phyloP scores from a whole-genome alignment of 768 basidiomycete genomes.

The Fistulinella prunicolor region DNA sequence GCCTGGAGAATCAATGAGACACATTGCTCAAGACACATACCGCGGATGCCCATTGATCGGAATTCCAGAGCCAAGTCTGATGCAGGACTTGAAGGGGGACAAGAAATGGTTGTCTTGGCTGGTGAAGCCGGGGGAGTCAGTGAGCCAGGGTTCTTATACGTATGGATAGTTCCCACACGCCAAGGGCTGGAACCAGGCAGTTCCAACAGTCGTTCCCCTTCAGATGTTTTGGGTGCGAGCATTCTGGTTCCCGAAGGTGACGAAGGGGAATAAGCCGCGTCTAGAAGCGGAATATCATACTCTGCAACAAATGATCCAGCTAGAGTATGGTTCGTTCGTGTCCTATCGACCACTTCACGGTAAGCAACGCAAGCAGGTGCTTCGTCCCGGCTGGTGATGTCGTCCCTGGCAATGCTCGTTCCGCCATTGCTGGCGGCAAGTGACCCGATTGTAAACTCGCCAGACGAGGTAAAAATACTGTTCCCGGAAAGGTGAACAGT shows the following conservation, averaged over 20 bases:
- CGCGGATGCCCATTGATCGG: slow-evolving; percentile 23
- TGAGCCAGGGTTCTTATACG: background rate
- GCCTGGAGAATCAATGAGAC: background rate
- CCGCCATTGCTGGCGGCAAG: background rate
- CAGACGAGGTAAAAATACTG: slow-evolving; percentile 31
- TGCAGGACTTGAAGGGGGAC: slow-evolving; percentile 18
- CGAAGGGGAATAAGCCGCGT: slow-evolving; percentile 2
- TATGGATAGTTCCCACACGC: background rate
- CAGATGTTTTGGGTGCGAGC: slow-evolving; percentile 1
- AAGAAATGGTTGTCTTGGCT: background rate
- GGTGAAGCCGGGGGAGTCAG: slow-evolving; percentile 7
- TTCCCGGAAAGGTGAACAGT: slow-evolving; percentile 23
- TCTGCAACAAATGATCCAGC: slow-evolving; percentile 18
- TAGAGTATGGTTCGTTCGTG: background rate
- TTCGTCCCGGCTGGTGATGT: background rate
- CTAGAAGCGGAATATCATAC: slow-evolving; percentile 11
- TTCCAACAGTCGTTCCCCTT: background rate
- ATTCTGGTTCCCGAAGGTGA: background rate
- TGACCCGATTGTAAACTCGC: slow-evolving; percentile 23
- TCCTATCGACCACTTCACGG: background rate
- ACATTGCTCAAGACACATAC: slow-evolving; percentile 19
- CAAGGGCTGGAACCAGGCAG: slow-evolving; percentile 19
- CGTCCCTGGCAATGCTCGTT: background rate
- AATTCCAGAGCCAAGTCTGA: slow-evolving; percentile 20
- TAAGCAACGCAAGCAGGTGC: background rate